Evolutionary conservation across 768 basidiomycete species (phyloP), one percentile per base, ranked within the genome.

Genomic region (Leucosporidium creatinivorum): DNA sequence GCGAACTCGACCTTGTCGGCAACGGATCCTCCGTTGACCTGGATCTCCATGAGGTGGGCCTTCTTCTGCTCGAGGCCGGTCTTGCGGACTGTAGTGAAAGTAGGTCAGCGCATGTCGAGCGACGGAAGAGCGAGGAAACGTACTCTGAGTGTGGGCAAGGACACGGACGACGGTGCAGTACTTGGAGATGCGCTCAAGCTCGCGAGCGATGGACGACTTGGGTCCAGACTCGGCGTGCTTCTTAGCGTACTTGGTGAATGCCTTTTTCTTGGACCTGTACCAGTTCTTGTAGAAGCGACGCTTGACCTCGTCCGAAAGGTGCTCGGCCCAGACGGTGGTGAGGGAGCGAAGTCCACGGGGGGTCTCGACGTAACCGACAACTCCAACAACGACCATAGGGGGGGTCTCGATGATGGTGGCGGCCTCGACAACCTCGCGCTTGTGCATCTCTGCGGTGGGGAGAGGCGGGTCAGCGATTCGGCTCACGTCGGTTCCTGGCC

Each of bases 131-230:
- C 33, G 33, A 33, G 6, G 13, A 2, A 44, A 44, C 39, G 2
- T 15, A 97, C 39, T 88, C 80, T 99, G 96, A 73, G 96, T 96
- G 86, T 99, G 96, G 70, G 93, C 93, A 74, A 99, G 89, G 76
- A 98, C 91, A 82, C 96, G 93, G 79, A 99, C 96, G 77, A 99
- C 93, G 66, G 96, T 93, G 86, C 94, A 98, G 85, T 99, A 98
- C 81, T 98, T 98, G 83, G 92, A 90, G 78, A 99, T 98, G 76
- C 96, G 91, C 84, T 98, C 94, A 76, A 99, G 88, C 80, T 99
- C 96, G 78, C 93, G 91, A 69, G 86, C 83, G 76, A 91, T 85
- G 62, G 90, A 89, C 81, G 92, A 91, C 79, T 91, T 92, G 74
- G 85, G 85, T 26, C 68, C 71, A 77, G 93, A 89, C 80, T 97